Base-by-base conservation (phyloP, 345 rosid genomes). In the Passiflora organensis region DNA sequence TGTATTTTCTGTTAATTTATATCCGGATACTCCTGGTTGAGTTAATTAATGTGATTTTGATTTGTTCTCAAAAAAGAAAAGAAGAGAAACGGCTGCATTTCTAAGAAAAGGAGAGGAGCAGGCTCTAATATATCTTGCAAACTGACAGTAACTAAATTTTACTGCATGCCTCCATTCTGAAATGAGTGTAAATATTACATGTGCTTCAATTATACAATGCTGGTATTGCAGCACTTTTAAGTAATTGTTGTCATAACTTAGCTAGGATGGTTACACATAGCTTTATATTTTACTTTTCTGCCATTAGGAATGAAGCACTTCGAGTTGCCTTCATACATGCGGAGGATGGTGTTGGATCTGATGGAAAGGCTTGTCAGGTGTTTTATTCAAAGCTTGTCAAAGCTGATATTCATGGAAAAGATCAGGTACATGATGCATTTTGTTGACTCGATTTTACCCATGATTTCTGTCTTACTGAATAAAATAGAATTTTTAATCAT, bases 341-440 rank as follows among this genome's bases (percentile, higher is more conserved):
- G 50, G 97, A 93, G 80, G 97, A 93, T 71, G 80, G 57, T 72
- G 80, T 56, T 42, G 20, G 53, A 8, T 62, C 72, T 43, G 84
- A 79, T 48, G 97, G 95, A 51, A 77, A 65, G 47, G 55, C 55
- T 63, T 51, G 70, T 13, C 87, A 70, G 59, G 84, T 80, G 59
- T 93, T 70, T 55, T 84, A 77, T 70, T 93, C 99, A 25, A 93
- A 89, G 75, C 91, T 93, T 52, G 97, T 93, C 39, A 93, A 93
- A 78, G 99, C 94, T 66, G 99, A 93, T 77, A 74, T 85, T 65
- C 76, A 93, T 68, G 99, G 99, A 81, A 93, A 93, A 79, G 99
- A 93, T 83, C 91, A 93, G 97, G 99, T 86, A 74, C 32, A 22
- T 46, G 16, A 10, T 51, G 19, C 42, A 25, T 21, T 44, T 13